phyloP scores from a whole-genome alignment of 1,284 basidiomycete species.

The Cryptococcus sp. region DNA sequence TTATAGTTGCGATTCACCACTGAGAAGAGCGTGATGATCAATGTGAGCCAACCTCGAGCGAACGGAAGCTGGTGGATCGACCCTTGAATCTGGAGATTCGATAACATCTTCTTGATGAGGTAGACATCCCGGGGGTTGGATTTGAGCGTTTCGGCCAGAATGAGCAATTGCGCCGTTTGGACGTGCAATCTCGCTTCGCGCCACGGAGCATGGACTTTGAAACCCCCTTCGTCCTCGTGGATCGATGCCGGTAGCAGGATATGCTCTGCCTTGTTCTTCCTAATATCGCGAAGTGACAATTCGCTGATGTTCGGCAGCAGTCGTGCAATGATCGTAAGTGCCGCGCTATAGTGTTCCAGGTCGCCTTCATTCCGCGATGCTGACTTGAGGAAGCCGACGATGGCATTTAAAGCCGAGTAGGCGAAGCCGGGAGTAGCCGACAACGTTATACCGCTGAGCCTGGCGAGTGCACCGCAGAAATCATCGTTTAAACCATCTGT shows the following conservation, averaged over 20 bases:
- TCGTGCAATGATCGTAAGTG: slow-evolving; percentile 62
- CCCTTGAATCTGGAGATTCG: slow-evolving; percentile 57
- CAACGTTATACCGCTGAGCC: slow-evolving; percentile 58
- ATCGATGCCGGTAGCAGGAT: slow-evolving; percentile 63
- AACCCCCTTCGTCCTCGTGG: slow-evolving; percentile 59
- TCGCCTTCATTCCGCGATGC: slow-evolving; percentile 58
- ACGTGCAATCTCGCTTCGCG: slow-evolving; percentile 65
- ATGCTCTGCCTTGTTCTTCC: slow-evolving; percentile 70
- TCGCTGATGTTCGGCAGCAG: slow-evolving; percentile 67
- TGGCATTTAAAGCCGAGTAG: slow-evolving; percentile 67
- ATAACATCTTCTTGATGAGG: slow-evolving; percentile 68
- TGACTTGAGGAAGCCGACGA: slow-evolving; percentile 69
- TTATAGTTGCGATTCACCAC: slow-evolving; percentile 74
- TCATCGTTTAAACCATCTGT: slow-evolving; percentile 64
- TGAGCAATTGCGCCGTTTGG: slow-evolving; percentile 69
- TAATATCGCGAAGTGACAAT: slow-evolving; percentile 70
- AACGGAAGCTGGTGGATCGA: slow-evolving; percentile 49
- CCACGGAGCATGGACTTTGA: slow-evolving; percentile 51
- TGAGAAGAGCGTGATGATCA: slow-evolving; percentile 70
- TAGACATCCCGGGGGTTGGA: slow-evolving; percentile 71
- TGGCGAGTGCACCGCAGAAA: slow-evolving; percentile 58
- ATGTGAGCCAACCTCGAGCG: slow-evolving; percentile 68
- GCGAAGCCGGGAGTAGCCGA: slow-evolving; percentile 66
- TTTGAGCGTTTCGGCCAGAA: slow-evolving; percentile 67
- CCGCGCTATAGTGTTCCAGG: slow-evolving; percentile 59